Conservation (phyloP, 495 filamentous ascomycete genomes). For the Xanthoparmelia taractica region DNA sequence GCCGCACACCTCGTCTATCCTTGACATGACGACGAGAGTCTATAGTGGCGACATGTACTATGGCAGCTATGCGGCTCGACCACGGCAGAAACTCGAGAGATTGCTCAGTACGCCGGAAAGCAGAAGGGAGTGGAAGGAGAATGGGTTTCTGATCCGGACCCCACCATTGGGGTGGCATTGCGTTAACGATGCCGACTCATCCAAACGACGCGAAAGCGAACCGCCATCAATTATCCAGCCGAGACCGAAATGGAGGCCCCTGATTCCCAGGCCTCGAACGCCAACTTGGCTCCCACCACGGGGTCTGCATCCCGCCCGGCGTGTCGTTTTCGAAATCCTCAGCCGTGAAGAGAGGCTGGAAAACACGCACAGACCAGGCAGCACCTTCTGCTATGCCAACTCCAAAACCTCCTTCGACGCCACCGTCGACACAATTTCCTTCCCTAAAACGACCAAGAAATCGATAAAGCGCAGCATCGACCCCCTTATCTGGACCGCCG, state of each 20-base stretch:
- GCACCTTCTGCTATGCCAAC: constrained; percentile 32
- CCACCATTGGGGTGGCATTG: constrained; percentile 4
- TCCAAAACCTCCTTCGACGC: constrained; percentile 67
- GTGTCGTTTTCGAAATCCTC: constrained; percentile 21
- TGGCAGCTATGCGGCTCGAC: neutral
- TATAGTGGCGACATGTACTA: constrained; percentile 10
- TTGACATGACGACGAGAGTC: constrained; percentile 19
- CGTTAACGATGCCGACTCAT: neutral
- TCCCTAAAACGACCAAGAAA: neutral
- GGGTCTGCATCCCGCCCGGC: constrained; percentile 37
- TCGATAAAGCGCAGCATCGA: neutral
- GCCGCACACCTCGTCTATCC: constrained; percentile 41
- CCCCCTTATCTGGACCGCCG: constrained; percentile 1
- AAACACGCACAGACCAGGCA: neutral
- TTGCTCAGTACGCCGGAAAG: constrained; percentile 3
- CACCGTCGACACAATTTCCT: constrained; percentile 31
- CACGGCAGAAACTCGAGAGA: neutral
- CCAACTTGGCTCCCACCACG: constrained; percentile 33
- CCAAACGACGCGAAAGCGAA: neutral
- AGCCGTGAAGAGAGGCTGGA: constrained; percentile 11
- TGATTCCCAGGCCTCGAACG: neutral
- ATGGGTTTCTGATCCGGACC: constrained; percentile 7
- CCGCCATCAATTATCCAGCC: neutral
- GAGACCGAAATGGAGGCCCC: neutral
- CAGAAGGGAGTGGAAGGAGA: neutral